These are phyloP conservation scores for Ephemerocybe angulata DNA, from an alignment of 768 basidiomycete species.

Conservation along the genomic window DNA sequence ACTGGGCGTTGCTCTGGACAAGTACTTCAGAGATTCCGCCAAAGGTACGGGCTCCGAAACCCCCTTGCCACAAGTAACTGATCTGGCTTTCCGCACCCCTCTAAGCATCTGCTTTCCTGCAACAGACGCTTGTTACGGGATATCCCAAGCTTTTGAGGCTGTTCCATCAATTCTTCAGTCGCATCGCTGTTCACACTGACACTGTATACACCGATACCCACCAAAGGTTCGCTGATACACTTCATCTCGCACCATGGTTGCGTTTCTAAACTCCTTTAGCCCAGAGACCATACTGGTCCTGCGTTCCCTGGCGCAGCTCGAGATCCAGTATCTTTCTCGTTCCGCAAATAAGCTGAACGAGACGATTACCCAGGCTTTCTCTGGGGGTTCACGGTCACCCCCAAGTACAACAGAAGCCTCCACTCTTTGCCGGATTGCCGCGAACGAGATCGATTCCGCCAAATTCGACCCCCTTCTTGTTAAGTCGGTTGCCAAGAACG, in stretches of 20 bases:
- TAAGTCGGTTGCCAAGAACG: slow-evolving; percentile 72
- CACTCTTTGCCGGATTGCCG: slow-evolving; percentile 69
- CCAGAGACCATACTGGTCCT: slow-evolving; percentile 90
- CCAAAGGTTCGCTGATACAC: slow-evolving; percentile 64
- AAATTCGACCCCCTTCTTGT: slow-evolving; percentile 90
- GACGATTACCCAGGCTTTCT: slow-evolving; percentile 70
- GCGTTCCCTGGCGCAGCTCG: slow-evolving; percentile 78
- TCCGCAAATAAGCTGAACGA: slow-evolving; percentile 85
- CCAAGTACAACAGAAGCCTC: slow-evolving; percentile 76
- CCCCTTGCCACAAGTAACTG: neutral
- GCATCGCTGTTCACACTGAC: slow-evolving; percentile 93
- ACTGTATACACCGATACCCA: slow-evolving; percentile 80
- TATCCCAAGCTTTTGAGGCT: slow-evolving; percentile 87
- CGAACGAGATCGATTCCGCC: slow-evolving; percentile 91
- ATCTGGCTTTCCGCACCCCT: neutral
- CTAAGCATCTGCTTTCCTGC: slow-evolving; percentile 84
- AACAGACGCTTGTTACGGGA: slow-evolving; percentile 81
- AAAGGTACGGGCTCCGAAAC: slow-evolving; percentile 66
- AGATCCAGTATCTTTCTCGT: slow-evolving; percentile 83
- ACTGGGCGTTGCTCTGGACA: slow-evolving; percentile 76
- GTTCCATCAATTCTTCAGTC: slow-evolving; percentile 96
- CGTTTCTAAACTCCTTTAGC: slow-evolving; percentile 35
- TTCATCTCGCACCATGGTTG: slow-evolving; percentile 7
- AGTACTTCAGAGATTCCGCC: slow-evolving; percentile 72
- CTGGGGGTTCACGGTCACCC: slow-evolving; percentile 62